phyloP scores from a whole-genome alignment of 352 stramenopile species.

The Phytophthora agathidicida region DNA sequence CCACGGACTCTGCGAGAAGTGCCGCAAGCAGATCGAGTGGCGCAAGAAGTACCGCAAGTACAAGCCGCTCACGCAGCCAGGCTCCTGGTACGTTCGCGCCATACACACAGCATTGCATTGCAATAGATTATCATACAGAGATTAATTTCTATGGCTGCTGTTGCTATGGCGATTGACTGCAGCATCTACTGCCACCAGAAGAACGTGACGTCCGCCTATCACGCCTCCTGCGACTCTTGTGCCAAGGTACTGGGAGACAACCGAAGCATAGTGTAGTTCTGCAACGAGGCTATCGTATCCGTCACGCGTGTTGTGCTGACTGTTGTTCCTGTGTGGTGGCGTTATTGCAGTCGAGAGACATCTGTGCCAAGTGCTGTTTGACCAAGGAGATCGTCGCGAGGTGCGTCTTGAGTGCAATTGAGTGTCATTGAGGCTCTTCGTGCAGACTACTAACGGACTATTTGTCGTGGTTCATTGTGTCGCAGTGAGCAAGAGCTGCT shows the following conservation, averaged over 20 bases:
- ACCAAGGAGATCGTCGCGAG: conserved; percentile 72
- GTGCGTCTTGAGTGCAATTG: conserved; percentile 31
- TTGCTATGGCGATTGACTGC: conserved; percentile 10
- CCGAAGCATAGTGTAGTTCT: not conserved
- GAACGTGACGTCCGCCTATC: conserved; percentile 94
- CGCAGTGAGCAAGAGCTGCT: conserved; percentile 60
- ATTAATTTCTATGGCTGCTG: conserved; percentile 2
- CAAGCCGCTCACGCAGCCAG: conserved; percentile 95
- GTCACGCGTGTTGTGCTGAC: conserved; percentile 10
- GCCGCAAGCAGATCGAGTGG: conserved; percentile 98
- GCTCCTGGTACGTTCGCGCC: conserved; percentile 87
- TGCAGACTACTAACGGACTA: not conserved
- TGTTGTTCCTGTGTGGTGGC: not conserved
- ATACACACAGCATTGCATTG: conserved; percentile 3
- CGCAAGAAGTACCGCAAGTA: conserved; percentile 99
- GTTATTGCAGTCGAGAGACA: conserved; percentile 58
- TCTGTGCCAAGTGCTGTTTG: conserved; percentile 91
- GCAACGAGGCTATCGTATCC: no score
- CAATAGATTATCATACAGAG: not conserved
- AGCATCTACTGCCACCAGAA: conserved; percentile 94
- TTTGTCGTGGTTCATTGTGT: not conserved
- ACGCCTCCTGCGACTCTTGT: conserved; percentile 93
- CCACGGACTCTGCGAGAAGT: conserved; percentile 93
- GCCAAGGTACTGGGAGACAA: conserved; percentile 75
- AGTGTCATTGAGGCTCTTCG: not conserved